Evolutionary conservation across 78 protist species (phyloP).

Genomic region (Dictyostelium brefeldianum): DNA sequence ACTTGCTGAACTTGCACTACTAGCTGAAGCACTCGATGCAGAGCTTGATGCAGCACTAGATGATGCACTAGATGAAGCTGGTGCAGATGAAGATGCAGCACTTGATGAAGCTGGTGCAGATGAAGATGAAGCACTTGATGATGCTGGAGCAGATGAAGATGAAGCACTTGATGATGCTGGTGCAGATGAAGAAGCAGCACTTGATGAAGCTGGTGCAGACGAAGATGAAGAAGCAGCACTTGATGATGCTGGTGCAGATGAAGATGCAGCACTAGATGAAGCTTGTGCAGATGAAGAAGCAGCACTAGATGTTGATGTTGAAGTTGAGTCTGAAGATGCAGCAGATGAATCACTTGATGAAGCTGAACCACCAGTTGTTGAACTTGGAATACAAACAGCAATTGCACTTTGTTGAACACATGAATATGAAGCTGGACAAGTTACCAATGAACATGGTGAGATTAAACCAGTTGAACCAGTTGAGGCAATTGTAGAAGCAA

Average conservation of each 20-base stretch:
- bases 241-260: neutral
- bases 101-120: neutral
- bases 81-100: slow-evolving; percentile 3
- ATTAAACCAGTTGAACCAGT: neutral
- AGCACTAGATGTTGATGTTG: neutral
- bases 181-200: neutral
- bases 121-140: neutral
- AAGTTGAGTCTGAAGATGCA: neutral
- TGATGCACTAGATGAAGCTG: neutral
- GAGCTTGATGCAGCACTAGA: neutral
- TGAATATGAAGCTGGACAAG: neutral
- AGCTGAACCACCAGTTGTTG: neutral
- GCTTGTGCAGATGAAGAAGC: neutral
- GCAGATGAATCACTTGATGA: neutral
- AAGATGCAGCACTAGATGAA: neutral
- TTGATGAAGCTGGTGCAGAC: neutral
- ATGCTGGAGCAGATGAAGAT: neutral
- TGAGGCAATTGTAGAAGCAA: slow-evolving; percentile 26
- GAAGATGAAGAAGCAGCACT: neutral
- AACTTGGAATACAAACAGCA: slow-evolving; percentile 13
- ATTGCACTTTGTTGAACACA: neutral
- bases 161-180: neutral
- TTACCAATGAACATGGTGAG: neutral
- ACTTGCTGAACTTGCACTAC: neutral
- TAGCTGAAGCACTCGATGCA: neutral